Evolutionary conservation across 2,329 filamentous ascomycete species (phyloP), one percentile per base, ranked within the genome.

Genomic region (Penicillium rolfsii): DNA sequence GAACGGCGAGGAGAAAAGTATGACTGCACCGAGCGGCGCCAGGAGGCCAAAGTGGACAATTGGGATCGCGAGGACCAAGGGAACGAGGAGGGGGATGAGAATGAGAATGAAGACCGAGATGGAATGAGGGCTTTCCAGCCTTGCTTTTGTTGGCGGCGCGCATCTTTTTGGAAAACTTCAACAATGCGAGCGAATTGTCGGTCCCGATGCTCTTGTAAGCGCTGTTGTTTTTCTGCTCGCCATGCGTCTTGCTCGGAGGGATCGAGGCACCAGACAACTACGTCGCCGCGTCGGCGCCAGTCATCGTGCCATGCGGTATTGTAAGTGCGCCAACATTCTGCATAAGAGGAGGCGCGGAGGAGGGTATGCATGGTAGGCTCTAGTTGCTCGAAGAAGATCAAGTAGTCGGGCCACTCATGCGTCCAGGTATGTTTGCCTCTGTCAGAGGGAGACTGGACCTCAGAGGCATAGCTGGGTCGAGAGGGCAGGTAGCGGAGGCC

Each of bases 251-350:
- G 77, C 48, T 76, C 72, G 5, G 58, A 54, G 0, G 72, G 62
- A 45, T 80, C 77, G 1, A 81, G 70, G 58, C 81, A 86, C 85
- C 85, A 89, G 28, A 87, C 85, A 22, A 89, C 72, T 35, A 89
- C 82, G 74, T 89, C 86, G n/a, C 87, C 87, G 24, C 75, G 76
- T 56, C 87, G 79, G 58, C 87, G 81, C 78, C 76, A 79, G 72
- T 89, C 87, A 67, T 89, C 87, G 71, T 88, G 86, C 76, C 82
- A 87, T 61, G 84, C 83, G 35, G 82, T 84, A 68, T 89, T 89
- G 72, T 83, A 87, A 4, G 83, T 82, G 52, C 85, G 79, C 80
- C 80, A 84, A 68, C 85, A 88, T 74, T 87, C 83, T 33, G 67
- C 73, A 70, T 89, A 89, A 33, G 74, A 74, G 24, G 78, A 83